phyloP scores from a whole-genome alignment of 331 rosid species.

The Rhamnella rubrinervis region DNA sequence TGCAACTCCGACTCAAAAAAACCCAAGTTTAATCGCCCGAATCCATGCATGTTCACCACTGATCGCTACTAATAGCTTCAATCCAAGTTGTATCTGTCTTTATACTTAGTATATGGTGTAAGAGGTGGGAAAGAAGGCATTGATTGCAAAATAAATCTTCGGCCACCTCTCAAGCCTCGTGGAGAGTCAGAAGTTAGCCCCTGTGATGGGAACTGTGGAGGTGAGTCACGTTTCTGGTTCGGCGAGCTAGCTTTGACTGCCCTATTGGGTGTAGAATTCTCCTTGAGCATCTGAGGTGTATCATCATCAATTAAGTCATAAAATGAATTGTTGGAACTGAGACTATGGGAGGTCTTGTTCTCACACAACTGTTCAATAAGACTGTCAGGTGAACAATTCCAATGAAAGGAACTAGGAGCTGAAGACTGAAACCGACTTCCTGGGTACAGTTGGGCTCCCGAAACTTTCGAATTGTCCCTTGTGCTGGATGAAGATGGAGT shows the following conservation, averaged over 20 bases:
- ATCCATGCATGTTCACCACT: not conserved
- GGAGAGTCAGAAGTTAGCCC: constrained; percentile 3
- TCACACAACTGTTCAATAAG: not conserved
- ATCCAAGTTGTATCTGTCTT: not conserved
- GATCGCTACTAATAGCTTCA: not conserved
- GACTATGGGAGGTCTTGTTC: not conserved
- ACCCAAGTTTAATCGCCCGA: not conserved
- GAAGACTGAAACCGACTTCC: constrained; percentile 19
- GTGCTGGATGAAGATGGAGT: not conserved
- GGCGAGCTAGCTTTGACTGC: constrained; percentile 11
- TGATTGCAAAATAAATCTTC: constrained; percentile 7
- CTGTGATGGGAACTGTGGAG: constrained; percentile 15
- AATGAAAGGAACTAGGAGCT: not conserved
- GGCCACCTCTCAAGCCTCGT: constrained; percentile 17
- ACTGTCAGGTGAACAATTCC: not conserved
- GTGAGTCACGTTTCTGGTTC: constrained; percentile 15
- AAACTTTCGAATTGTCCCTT: not conserved
- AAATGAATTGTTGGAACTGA: constrained; percentile 4
- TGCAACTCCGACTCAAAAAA: too few relatives aligned
- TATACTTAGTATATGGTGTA: constrained; percentile 14
- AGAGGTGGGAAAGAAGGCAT: constrained; percentile 29
- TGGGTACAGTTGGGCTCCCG: not conserved
- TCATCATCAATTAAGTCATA: constrained; percentile 1
- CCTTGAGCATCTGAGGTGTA: constrained; percentile 13
- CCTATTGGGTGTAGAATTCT: constrained; percentile 12